Evolutionary conservation across 768 basidiomycete species (phyloP).

Genomic region (Phlegmacium glaucopus): DNA sequence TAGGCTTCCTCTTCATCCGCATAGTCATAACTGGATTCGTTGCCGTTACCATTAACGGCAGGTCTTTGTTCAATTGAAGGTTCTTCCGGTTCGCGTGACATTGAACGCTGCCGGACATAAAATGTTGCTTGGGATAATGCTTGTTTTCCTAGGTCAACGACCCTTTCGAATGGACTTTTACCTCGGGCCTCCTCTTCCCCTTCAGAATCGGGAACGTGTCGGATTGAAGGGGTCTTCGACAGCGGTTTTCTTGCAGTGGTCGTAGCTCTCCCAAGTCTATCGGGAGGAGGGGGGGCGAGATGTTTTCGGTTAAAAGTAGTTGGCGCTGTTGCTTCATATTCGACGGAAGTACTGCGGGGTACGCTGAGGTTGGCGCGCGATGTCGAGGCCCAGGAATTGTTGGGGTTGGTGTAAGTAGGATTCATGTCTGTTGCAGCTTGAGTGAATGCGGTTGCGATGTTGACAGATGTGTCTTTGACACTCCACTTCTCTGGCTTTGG

Average conservation of each 20-base stretch:
- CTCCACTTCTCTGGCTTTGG: constrained; percentile 69
- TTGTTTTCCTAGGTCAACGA: constrained; percentile 53
- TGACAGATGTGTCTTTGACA: constrained; percentile 83
- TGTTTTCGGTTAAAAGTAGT: constrained; percentile 52
- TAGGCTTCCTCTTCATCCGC: constrained; percentile 70
- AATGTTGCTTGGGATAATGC: constrained; percentile 55
- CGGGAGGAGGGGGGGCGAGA: constrained; percentile 47
- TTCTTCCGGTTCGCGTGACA: constrained; percentile 49
- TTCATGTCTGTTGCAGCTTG: constrained; percentile 61
- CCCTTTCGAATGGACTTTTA: constrained; percentile 67
- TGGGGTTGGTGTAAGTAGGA: constrained; percentile 40
- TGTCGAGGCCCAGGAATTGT: constrained; percentile 67
- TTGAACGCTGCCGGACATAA: constrained; percentile 56
- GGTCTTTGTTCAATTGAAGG: constrained; percentile 19
- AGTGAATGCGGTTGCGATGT: constrained; percentile 78
- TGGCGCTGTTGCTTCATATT: constrained; percentile 68
- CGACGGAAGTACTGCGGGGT: constrained; percentile 75
- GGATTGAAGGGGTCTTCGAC: constrained; percentile 51
- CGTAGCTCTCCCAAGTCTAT: constrained; percentile 16
- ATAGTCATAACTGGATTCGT: constrained; percentile 70
- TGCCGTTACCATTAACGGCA: constrained; percentile 33
- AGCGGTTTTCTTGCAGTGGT: constrained; percentile 41
- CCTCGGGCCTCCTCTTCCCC: constrained; percentile 53
- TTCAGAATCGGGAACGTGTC: constrained; percentile 68
- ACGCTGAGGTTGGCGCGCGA: constrained; percentile 42